Percentiles rank a stretch among this genome's conserved stretches.
phyloP scores from a whole-genome alignment of 2,329 filamentous ascomycete genomes.

The Botrytis cinerea region DNA sequence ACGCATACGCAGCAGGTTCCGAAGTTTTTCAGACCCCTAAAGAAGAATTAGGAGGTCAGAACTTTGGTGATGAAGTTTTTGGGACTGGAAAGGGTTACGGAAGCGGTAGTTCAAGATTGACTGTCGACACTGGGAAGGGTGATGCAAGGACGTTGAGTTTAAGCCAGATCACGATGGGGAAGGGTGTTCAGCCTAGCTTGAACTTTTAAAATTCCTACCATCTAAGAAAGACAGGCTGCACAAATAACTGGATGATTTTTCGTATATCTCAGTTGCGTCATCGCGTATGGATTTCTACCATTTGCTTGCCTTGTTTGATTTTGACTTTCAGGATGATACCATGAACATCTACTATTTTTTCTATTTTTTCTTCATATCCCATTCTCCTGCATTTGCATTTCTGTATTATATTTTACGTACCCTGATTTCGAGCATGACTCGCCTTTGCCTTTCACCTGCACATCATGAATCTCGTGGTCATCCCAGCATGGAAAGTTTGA shows the following conservation, averaged over 20 bases:
- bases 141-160: constrained; percentile 66
- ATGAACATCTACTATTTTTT: neutral
- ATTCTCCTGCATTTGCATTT: neutral
- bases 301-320: neutral
- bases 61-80: constrained; percentile 47
- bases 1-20: constrained; percentile 41
- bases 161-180: constrained; percentile 55
- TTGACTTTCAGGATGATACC: constrained; percentile 3
- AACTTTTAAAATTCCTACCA: constrained; percentile 26
- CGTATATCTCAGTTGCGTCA: neutral
- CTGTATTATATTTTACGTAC: neutral
- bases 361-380: neutral
- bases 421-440: neutral
- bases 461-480: neutral
- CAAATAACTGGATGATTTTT: neutral
- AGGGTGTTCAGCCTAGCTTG: constrained; percentile 29
- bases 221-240: neutral
- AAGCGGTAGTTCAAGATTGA: constrained; percentile 5
- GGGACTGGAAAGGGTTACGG: constrained; percentile 42
- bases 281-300: neutral
- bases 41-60: constrained; percentile 46
- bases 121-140: constrained; percentile 55
- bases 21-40: constrained; percentile 55
- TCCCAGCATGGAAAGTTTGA: neutral
- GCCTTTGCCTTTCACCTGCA: too few relatives aligned